A percentile compares a stretch with the other conserved stretches of the same genome.
Conservation (phyloP, 23 red algal species). For the Agarophyton chilense region DNA sequence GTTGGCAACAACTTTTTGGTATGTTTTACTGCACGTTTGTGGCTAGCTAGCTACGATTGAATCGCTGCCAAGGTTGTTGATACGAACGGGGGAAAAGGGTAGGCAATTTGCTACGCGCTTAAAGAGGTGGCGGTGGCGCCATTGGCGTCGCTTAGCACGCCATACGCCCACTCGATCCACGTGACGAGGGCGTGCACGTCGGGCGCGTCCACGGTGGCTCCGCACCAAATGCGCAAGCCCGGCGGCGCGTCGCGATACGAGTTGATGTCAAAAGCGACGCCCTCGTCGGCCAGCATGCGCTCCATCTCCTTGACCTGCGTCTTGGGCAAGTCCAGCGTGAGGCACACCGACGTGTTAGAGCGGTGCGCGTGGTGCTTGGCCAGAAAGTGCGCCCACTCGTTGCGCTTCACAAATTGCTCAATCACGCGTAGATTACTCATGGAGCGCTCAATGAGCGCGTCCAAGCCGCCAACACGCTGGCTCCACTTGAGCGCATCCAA, state of each 20-base stretch:
- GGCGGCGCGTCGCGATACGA: conserved; percentile 95
- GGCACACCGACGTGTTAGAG: conserved; percentile 93
- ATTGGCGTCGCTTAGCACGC: no score
- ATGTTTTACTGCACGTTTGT: no score
- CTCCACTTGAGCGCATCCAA: conserved; percentile 94
- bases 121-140: no score
- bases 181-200: conserved; percentile 75
- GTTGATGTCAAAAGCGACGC: conserved; percentile 93
- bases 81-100: no score
- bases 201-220: conserved; percentile 90
- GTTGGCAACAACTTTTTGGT: no score
- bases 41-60: no score
- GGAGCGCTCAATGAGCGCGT: conserved; percentile 73
- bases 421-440: conserved; percentile 74
- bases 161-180: conserved; percentile 96
- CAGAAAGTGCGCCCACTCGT: conserved; percentile 89
- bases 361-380: conserved; percentile 68
- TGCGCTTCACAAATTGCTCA: conserved; percentile 79
- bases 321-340: conserved; percentile 76
- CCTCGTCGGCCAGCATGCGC: conserved; percentile 80
- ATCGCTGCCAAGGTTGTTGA: no score
- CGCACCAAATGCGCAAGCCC: conserved; percentile 96
- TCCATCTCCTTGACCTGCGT: conserved; percentile 88
- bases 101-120: no score
- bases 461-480: conserved; percentile 77